Base-by-base conservation (phyloP, 1,284 basidiomycete species). In the Volvariella volvacea region DNA sequence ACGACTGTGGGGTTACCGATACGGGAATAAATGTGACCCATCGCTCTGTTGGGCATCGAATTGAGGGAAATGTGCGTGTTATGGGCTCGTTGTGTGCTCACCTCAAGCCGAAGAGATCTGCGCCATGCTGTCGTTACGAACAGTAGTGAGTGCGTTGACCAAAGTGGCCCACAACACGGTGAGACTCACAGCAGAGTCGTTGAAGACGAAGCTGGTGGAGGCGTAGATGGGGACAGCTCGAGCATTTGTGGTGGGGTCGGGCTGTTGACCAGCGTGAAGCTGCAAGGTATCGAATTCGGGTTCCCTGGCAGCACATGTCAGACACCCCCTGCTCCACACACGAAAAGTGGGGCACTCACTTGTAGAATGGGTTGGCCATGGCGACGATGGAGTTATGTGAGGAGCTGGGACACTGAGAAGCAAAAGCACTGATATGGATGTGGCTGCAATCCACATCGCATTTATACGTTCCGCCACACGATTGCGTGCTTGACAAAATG, bases 1-100 rank as follows among this genome's bases (percentile, higher is more conserved):
- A 84, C 83, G 44, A 85, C 79, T 3, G 91, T 93, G 7, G 91
- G 91, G 61, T 94, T 92, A 21, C 83, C 80, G 44, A 92, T 82
- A 30, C 88, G 78, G 15, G 81, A 82, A 58, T 89, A 88, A 48
- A 87, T 84, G 64, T 88, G 80, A 10, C 88, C 88, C 21, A 76
- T 65, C 8, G 78, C 67, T 54, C 79, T 81, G 47, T 19, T 31
- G 40, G 19, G 41, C 41, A 32, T 39, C 21, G 15, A n/a, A 39
- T 42, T 1, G 20, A 8, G 17, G 4, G 4, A 6, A 12, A 6
- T 6, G 12, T 28, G 25, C 25, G 6, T 6, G 25, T 21, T 20
- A 20, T 38, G 32, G 33, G 21, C 10, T 7, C 21, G 10, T 22
- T 25, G 14, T 10, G 34, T 4, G 50, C 66, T 38, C 43, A 78